Evolutionary conservation across 257 asterid genomes (phyloP).

Genomic region (Mentha longifolia): DNA sequence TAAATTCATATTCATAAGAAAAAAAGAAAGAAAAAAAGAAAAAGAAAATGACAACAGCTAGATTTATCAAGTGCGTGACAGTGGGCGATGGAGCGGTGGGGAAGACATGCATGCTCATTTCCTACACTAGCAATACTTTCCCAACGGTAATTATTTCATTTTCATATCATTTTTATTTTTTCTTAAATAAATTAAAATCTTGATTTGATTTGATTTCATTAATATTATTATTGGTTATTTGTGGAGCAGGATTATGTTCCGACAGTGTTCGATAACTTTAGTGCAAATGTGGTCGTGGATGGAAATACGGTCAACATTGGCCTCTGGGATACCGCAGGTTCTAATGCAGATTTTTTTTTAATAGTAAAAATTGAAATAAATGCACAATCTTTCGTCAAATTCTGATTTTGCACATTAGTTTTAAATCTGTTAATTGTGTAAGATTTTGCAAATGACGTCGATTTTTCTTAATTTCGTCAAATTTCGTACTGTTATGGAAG

Average conservation of each 20-base stretch:
- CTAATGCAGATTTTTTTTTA: neutral
- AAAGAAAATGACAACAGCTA: constrained; percentile 59
- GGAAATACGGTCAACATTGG: constrained; percentile 87
- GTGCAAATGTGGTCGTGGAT: constrained; percentile 89
- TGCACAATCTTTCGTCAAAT: too few relatives aligned
- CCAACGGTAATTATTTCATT: constrained; percentile 52
- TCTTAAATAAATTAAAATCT: neutral
- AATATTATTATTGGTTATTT: neutral
- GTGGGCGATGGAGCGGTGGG: constrained; percentile 94
- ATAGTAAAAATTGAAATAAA: neutral
- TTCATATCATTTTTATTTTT: neutral
- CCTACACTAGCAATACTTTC: constrained; percentile 82
- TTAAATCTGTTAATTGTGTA: too few relatives aligned
- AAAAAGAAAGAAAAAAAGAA: neutral
- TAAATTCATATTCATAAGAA: neutral
- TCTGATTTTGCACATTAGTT: too few relatives aligned
- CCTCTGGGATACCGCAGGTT: constrained; percentile 96
- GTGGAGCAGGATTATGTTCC: constrained; percentile 75
- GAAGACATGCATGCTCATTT: constrained; percentile 87
- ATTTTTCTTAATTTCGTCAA: too few relatives aligned
- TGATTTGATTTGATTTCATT: neutral
- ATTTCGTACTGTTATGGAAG: too few relatives aligned
- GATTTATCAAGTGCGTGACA: constrained; percentile 81
- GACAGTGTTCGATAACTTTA: constrained; percentile 84
- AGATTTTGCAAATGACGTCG: neutral